Conservation (phyloP, 371 early-diverging fungal genomes). For the Phascolomyces articulosus region DNA sequence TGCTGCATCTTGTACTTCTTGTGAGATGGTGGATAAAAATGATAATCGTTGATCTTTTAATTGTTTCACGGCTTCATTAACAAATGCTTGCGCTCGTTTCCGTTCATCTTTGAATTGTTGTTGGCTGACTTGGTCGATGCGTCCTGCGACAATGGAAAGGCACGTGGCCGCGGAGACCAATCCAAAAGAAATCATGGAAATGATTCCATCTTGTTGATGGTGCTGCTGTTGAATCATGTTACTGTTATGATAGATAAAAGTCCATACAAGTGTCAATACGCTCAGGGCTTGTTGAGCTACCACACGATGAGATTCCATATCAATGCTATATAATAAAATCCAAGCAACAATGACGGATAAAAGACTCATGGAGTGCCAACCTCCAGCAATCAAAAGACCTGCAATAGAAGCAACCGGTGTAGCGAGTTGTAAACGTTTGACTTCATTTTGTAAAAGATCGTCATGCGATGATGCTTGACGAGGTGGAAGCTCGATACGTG, state of each 20-base stretch:
- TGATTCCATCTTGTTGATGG: no score
- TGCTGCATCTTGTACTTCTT: slow-evolving; percentile 57
- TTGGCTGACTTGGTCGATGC: slow-evolving; percentile 3
- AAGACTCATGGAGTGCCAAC: not conserved
- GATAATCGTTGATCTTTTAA: slow-evolving; percentile 23
- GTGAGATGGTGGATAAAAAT: slow-evolving; percentile 41
- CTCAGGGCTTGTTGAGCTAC: no score
- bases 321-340: no score
- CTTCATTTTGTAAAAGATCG: slow-evolving; percentile 4
- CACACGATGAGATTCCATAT: no score
- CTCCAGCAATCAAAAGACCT: not conserved
- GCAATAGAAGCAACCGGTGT: not conserved
- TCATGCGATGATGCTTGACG: not conserved
- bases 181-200: not conserved
- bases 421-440: not conserved
- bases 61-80: slow-evolving; percentile 28
- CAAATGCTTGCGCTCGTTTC: slow-evolving; percentile 11
- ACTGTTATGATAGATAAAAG: no score
- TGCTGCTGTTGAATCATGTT: no score
- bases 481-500: slow-evolving; percentile 10
- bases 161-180: not conserved
- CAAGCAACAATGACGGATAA: no score
- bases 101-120: slow-evolving; percentile 11
- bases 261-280: no score
- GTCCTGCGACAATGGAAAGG: slow-evolving; percentile 10